These are phyloP conservation scores for Plantago coronopus DNA, from an alignment of 305 asterid species.

Conservation along the genomic window DNA sequence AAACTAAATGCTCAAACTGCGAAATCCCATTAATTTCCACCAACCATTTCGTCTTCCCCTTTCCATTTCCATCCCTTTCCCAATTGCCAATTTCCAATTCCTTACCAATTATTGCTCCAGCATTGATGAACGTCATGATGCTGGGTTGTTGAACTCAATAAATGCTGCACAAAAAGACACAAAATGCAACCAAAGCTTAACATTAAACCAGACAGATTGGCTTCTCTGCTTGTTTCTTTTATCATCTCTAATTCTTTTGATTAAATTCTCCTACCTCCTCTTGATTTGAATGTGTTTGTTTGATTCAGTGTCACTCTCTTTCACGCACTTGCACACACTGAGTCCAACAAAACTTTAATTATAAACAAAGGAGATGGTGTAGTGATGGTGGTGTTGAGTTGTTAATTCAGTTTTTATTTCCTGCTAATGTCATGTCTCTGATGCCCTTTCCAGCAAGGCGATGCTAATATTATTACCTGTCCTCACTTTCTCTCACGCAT, in stretches of 20 bases:
- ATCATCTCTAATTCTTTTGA: not conserved
- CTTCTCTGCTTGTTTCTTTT: slow-evolving; percentile 40
- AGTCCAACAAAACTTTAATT: not conserved
- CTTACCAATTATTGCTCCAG: slow-evolving; percentile 5
- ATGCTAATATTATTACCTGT: slow-evolving; percentile 26
- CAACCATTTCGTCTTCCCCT: not conserved
- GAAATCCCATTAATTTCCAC: slow-evolving; percentile 8
- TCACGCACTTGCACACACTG: slow-evolving; percentile 1
- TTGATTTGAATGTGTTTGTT: no score
- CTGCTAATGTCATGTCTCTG: slow-evolving; percentile 3
- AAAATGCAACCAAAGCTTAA: slow-evolving; percentile 25
- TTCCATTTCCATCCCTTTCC: slow-evolving; percentile 1
- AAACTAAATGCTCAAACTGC: no score
- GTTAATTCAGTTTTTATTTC: slow-evolving; percentile 17
- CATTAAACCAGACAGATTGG: slow-evolving; percentile 39
- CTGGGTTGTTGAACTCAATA: slow-evolving; percentile 50
- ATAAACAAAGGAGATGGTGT: not conserved
- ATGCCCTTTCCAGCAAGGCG: slow-evolving; percentile 54
- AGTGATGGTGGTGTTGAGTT: not conserved
- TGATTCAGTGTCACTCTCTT: not conserved
- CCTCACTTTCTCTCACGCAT: not conserved
- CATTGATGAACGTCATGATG: slow-evolving; percentile 1
- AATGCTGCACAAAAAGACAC: slow-evolving; percentile 55
- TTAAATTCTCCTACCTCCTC: slow-evolving; percentile 10
- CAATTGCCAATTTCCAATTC: slow-evolving; percentile 12